phyloP scores from a whole-genome alignment of 2,329 filamentous ascomycete species.

The Pyrenophora teres region DNA sequence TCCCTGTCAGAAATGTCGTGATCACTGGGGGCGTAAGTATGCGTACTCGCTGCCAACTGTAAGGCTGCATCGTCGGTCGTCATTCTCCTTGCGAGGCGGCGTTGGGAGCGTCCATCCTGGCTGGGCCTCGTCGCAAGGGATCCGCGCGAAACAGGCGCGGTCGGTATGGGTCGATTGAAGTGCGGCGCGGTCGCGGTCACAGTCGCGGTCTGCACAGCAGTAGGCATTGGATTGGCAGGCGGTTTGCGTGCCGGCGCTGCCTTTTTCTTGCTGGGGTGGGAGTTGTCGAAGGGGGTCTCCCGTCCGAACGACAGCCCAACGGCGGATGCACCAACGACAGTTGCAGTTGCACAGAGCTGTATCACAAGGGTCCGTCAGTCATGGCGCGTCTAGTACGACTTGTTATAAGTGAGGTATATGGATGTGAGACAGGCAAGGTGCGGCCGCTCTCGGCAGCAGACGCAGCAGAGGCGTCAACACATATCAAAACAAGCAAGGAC shows the following conservation, averaged over 20 bases:
- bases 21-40: conserved; percentile 29
- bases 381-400: conserved; percentile 37
- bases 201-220: conserved; percentile 33
- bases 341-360: conserved; percentile 68
- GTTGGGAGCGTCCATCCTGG: conserved; percentile 38
- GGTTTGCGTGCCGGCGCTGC: conserved; percentile 41
- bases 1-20: conserved; percentile 35
- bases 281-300: conserved; percentile 49
- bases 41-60: conserved; percentile 25
- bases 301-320: conserved; percentile 63
- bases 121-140: conserved; percentile 32
- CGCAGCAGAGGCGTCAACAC: conserved; percentile 27
- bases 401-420: conserved; percentile 21
- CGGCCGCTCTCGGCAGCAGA: conserved; percentile 29
- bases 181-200: conserved; percentile 31
- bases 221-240: conserved; percentile 34
- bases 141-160: conserved; percentile 31
- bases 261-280: conserved; percentile 47
- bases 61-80: conserved; percentile 34
- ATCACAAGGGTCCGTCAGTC: conserved; percentile 45
- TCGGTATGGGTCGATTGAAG: conserved; percentile 31
- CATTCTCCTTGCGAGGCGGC: conserved; percentile 42
- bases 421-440: conserved; percentile 33
- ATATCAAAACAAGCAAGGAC: conserved; percentile 41
- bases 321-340: conserved; percentile 62